These are phyloP conservation scores for Plasmodium sp. DNA, from an alignment of 169 alveolate species.

Conservation along the genomic window DNA sequence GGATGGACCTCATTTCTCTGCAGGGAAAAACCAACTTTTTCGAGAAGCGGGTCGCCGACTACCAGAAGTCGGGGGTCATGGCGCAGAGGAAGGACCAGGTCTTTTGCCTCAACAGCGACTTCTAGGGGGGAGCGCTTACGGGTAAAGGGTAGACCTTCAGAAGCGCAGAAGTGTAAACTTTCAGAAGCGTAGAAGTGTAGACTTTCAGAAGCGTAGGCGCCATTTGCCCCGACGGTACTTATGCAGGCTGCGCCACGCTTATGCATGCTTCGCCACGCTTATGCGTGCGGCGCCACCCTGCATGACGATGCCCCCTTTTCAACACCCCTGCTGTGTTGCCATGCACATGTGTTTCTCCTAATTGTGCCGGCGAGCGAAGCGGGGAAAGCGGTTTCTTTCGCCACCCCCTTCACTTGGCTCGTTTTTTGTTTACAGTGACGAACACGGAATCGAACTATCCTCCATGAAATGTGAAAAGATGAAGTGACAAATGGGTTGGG, in stretches of 20 bases:
- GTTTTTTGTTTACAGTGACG: constrained; percentile 4
- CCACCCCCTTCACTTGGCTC: background rate
- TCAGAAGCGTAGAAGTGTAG: background rate
- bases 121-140: constrained; percentile 1
- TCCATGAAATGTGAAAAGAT: background rate
- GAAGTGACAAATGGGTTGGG: background rate
- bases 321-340: background rate
- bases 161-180: background rate
- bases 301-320: background rate
- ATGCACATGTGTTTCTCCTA: background rate
- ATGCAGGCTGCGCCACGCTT: background rate
- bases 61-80: constrained; percentile 98
- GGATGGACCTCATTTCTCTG: constrained; percentile 99
- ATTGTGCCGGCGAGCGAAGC: background rate
- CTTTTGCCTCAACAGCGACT: constrained; percentile 80
- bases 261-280: background rate
- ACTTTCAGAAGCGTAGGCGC: too few species aligned
- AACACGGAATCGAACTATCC: background rate
- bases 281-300: background rate
- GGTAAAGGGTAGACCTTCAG: too few species aligned
- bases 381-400: background rate
- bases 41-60: constrained; percentile 99
- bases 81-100: constrained; percentile 83
- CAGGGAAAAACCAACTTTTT: constrained; percentile 99
- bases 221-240: background rate